These are phyloP conservation scores for Nigrograna mackinnonii DNA, from an alignment of 2,329 filamentous ascomycete species.

Conservation along the genomic window DNA sequence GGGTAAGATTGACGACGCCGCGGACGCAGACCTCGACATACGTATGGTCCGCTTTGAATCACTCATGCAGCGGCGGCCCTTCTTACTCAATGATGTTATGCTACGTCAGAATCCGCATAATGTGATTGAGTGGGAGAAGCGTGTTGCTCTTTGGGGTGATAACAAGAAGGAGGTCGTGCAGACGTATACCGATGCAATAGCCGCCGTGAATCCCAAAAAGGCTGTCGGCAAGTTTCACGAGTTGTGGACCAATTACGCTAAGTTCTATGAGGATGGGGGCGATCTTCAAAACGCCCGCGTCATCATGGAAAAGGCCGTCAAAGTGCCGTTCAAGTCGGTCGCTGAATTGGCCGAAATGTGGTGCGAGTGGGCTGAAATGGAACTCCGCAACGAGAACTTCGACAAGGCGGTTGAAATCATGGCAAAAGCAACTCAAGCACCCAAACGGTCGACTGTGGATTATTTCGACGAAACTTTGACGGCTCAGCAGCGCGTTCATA, in stretches of 20 bases:
- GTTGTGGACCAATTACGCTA: conserved; percentile 95
- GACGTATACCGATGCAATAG: conserved; percentile 93
- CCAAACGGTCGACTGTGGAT: conserved; percentile 96
- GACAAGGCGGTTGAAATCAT: conserved; percentile 94
- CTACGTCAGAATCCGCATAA: conserved; percentile 95
- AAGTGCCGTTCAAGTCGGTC: conserved; percentile 98
- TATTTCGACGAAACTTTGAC: conserved; percentile 96
- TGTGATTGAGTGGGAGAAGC: conserved; percentile 95
- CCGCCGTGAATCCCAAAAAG: conserved; percentile 90
- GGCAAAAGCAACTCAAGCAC: conserved; percentile 96
- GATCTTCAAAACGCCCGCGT: conserved; percentile 84
- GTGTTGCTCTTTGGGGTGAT: conserved; percentile 92
- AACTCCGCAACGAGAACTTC: conserved; percentile 93
- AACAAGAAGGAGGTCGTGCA: conserved; percentile 90
- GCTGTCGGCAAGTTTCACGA: conserved; percentile 92
- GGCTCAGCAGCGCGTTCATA: conserved; percentile 95
- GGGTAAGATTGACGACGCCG: conserved; percentile 75
- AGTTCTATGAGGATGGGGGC: conserved; percentile 89
- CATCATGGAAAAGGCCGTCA: conserved; percentile 97
- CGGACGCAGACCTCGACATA: conserved; percentile 93
- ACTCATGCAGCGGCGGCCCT: conserved; percentile 94
- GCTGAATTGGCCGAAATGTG: conserved; percentile 96
- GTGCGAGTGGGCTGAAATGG: conserved; percentile 99
- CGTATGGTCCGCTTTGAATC: conserved; percentile 98
- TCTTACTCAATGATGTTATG: conserved; percentile 93